These are phyloP conservation scores for Dryas alaskensis DNA, from an alignment of 306 rosid species.

Conservation along the genomic window DNA sequence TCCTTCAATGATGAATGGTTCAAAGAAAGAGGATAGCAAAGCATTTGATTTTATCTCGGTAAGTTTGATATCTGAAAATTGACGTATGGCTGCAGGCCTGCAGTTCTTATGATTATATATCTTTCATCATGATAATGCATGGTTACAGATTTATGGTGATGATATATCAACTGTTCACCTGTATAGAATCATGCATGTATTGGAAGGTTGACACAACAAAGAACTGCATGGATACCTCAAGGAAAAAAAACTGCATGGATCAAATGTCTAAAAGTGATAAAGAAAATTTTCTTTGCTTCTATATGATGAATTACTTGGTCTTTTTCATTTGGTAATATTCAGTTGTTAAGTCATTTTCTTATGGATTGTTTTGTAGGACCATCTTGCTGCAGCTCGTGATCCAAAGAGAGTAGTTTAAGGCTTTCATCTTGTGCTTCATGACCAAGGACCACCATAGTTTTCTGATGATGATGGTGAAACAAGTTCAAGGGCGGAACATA, in stretches of 20 bases:
- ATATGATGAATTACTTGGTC: not conserved
- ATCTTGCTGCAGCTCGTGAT: conserved; percentile 78
- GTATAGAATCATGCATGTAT: not conserved
- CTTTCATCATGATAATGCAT: conserved; percentile 17
- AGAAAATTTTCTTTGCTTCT: not conserved
- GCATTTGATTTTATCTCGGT: conserved; percentile 98
- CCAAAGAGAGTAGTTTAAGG: conserved; percentile 64
- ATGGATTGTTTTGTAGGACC: conserved; percentile 60
- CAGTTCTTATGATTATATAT: conserved; percentile 12
- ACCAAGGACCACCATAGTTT: conserved; percentile 7
- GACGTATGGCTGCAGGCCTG: not conserved
- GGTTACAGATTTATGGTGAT: conserved; percentile 1
- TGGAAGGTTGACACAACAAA: not conserved
- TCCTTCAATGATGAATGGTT: conserved; percentile 57
- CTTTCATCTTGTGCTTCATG: conserved; percentile 25
- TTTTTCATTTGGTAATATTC: not conserved
- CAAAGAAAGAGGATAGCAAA: conserved; percentile 87
- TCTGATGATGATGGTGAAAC: too few relatives aligned
- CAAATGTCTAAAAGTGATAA: not conserved
- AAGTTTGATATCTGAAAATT: conserved; percentile 38
- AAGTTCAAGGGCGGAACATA: too few relatives aligned
- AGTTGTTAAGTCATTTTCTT: not conserved
- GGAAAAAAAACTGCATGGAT: not conserved
- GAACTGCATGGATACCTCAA: not conserved
- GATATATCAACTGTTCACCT: not conserved